Percentiles rank a stretch among this genome's conserved stretches.
Evolutionary conservation across 2,329 filamentous ascomycete genomes (phyloP).

Genomic region (Zarea fungicola): DNA sequence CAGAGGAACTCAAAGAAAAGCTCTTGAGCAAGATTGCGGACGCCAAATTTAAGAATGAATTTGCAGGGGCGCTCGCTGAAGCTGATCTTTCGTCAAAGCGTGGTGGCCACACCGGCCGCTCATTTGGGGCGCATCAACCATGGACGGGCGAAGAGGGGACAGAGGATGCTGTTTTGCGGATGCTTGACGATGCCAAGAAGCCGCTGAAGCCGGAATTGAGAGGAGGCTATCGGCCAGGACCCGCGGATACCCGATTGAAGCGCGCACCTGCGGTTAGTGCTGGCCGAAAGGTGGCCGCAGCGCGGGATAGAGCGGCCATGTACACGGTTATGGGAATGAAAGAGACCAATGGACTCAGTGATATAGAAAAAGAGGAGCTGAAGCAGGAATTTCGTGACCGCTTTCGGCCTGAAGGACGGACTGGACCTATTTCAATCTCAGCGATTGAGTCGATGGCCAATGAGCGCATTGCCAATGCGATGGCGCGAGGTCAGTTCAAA

Average conservation of each 20-base stretch:
- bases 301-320: slow-evolving; percentile 51
- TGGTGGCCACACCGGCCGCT: neutral
- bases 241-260: slow-evolving; percentile 49
- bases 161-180: slow-evolving; percentile 73
- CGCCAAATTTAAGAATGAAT: slow-evolving; percentile 48
- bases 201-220: slow-evolving; percentile 52
- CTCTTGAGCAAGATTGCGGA: slow-evolving; percentile 53
- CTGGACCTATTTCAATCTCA: slow-evolving; percentile 69
- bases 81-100: slow-evolving; percentile 39
- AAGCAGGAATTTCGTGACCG: slow-evolving; percentile 72
- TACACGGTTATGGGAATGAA: slow-evolving; percentile 47
- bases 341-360: slow-evolving; percentile 49
- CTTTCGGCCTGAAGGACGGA: slow-evolving; percentile 66
- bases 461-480: slow-evolving; percentile 88
- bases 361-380: slow-evolving; percentile 67
- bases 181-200: slow-evolving; percentile 76
- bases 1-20: slow-evolving; percentile 54
- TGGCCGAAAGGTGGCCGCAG: slow-evolving; percentile 46
- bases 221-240: slow-evolving; percentile 40
- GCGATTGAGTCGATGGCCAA: slow-evolving; percentile 83
- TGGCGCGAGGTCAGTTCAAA: slow-evolving; percentile 81
- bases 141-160: slow-evolving; percentile 77
- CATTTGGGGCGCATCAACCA: slow-evolving; percentile 27
- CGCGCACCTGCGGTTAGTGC: slow-evolving; percentile 33
- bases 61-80: slow-evolving; percentile 44